Evolutionary conservation across 768 basidiomycete species (phyloP).

Genomic region (Piloderma croceum): DNA sequence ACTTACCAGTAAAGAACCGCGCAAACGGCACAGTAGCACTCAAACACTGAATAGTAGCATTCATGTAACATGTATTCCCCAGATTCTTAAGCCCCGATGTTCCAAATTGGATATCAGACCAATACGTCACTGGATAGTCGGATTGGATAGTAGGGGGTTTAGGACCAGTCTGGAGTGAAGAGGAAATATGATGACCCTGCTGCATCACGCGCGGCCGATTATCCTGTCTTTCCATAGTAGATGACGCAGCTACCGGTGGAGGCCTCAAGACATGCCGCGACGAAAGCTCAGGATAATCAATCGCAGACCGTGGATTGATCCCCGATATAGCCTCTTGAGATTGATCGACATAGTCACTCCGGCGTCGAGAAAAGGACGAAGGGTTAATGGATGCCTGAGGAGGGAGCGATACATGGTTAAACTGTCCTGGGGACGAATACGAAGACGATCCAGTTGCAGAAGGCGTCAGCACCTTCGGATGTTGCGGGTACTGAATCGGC

Average conservation of each 20-base stretch:
- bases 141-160: constrained; percentile 62
- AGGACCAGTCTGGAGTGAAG: constrained; percentile 34
- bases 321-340: constrained; percentile 56
- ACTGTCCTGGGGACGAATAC: constrained; percentile 32
- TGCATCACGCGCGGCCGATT: constrained; percentile 49
- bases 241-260: constrained; percentile 72
- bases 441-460: constrained; percentile 31
- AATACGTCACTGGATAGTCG: constrained; percentile 81
- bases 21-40: constrained; percentile 93
- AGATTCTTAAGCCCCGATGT: constrained; percentile 89
- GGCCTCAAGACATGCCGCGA: constrained; percentile 62
- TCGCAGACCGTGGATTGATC: constrained; percentile 43
- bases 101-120: constrained; percentile 75
- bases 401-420: constrained; percentile 51
- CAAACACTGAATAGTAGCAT: constrained; percentile 94
- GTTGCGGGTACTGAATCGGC: constrained; percentile 51
- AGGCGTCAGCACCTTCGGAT: constrained; percentile 35
- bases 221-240: constrained; percentile 71
- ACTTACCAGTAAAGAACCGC: constrained; percentile 81
- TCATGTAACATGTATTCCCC: constrained; percentile 99
- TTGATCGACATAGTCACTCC: constrained; percentile 78
- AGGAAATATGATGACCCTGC: constrained; percentile 31
- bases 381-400: constrained; percentile 85
- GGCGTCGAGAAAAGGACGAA: constrained; percentile 63
- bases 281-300: constrained; percentile 78